A percentile compares a stretch with the other conserved stretches of the same genome.
These are phyloP conservation scores for Drosera capensis DNA, from an alignment of 148 eudicot species.

Conservation along the genomic window DNA sequence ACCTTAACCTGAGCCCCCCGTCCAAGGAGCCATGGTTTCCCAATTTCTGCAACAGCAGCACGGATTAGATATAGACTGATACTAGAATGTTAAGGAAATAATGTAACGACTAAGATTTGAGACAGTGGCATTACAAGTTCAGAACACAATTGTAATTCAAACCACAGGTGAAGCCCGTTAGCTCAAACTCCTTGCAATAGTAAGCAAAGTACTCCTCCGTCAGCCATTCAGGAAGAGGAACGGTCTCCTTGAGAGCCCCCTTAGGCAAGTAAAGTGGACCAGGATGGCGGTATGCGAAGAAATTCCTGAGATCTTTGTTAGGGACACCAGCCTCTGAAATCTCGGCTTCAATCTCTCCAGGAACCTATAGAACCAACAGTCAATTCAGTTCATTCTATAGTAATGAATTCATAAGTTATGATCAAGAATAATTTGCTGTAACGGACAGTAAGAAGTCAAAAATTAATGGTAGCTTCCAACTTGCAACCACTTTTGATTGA, in stretches of 20 bases:
- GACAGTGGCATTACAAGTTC: too few species aligned
- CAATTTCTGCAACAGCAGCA: conserved; percentile 25
- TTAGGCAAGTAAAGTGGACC: conserved; percentile 38
- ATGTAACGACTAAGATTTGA: too few species aligned
- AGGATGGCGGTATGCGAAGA: conserved; percentile 21
- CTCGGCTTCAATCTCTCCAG: conserved; percentile 33
- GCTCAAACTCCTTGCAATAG: conserved; percentile 26
- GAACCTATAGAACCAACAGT: conserved; percentile 17
- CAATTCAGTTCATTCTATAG: conserved; percentile 2
- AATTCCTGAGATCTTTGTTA: conserved; percentile 20
- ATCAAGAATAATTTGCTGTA: too few species aligned
- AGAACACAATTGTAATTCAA: conserved; percentile 57
- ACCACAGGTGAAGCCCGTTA: conserved; percentile 50
- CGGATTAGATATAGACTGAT: too few species aligned
- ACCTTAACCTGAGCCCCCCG: conserved; percentile 34
- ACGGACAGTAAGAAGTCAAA: too few species aligned
- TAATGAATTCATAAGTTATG: too few species aligned
- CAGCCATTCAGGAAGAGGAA: conserved; percentile 42
- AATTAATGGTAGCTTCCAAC: too few species aligned
- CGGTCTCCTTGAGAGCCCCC: conserved; percentile 22
- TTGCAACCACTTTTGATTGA: too few species aligned
- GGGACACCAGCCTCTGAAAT: conserved; percentile 21
- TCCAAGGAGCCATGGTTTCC: conserved; percentile 46
- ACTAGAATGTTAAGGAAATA: too few species aligned
- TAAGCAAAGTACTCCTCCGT: conserved; percentile 35